Conservation (phyloP, 805 yeast genomes). For the Brettanomyces custersianus region DNA sequence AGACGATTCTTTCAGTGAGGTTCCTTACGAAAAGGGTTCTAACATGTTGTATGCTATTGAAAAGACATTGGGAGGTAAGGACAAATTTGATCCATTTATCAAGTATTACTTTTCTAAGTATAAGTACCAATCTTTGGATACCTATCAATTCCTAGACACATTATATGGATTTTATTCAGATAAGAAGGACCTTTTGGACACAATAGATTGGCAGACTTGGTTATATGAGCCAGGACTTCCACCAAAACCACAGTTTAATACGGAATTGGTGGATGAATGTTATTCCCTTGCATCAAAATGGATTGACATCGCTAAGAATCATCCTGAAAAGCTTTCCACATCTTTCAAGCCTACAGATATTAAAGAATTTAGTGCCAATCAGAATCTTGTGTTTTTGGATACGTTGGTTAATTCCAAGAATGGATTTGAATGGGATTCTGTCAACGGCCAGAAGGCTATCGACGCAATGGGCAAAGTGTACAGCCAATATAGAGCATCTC, state of each 20-base stretch:
- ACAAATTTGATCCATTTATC: slow-evolving; percentile 69
- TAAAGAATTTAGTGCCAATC: slow-evolving; percentile 57
- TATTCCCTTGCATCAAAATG: slow-evolving; percentile 58
- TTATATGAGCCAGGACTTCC: slow-evolving; percentile 79
- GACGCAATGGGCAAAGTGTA: slow-evolving; percentile 23
- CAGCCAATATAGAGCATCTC: slow-evolving; percentile 39
- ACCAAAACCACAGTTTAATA: slow-evolving; percentile 76
- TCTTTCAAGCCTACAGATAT: slow-evolving; percentile 44
- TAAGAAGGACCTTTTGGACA: slow-evolving; percentile 44
- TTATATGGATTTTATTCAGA: slow-evolving; percentile 50
- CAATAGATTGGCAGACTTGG: slow-evolving; percentile 84
- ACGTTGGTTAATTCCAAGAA: slow-evolving; percentile 43
- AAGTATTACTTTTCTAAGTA: slow-evolving; percentile 66
- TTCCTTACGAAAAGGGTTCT: slow-evolving; percentile 89
- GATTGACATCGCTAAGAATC: slow-evolving; percentile 31
- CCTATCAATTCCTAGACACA: slow-evolving; percentile 71
- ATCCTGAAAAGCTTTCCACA: slow-evolving; percentile 19
- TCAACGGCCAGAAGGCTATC: slow-evolving; percentile 26
- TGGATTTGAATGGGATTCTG: slow-evolving; percentile 29
- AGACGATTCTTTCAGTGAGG: slow-evolving; percentile 80
- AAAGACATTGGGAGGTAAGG: slow-evolving; percentile 61
- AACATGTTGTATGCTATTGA: slow-evolving; percentile 72
- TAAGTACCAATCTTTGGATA: slow-evolving; percentile 65
- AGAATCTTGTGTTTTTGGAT: slow-evolving; percentile 72
- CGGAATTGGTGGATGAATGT: slow-evolving; percentile 68